Evolutionary conservation across 345 rosid genomes (phyloP), one percentile per base, ranked within the genome.

Genomic region (Eucalyptus regnans): DNA sequence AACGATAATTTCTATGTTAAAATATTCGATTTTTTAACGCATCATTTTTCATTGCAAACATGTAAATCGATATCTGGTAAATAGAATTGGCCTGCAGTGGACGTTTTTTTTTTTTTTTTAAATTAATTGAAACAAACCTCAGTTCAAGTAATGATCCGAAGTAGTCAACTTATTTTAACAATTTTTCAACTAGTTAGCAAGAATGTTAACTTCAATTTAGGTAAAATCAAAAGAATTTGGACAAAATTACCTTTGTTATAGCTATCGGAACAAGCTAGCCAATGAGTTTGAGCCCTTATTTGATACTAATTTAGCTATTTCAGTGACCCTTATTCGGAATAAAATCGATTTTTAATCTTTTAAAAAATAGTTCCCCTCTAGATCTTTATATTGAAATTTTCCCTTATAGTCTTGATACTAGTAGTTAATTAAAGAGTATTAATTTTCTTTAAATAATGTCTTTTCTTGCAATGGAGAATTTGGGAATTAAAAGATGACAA

Each of bases 221-320:
- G 16, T 29, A 62, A 62, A 29, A 12, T 62, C 16, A 29, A 7
- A 62, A 62, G 7, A 62, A 12, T 64, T n/a, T n/a, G 18, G 37
- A 29, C 71, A 64, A 13, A n/a, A 29, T 29, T 1, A 4, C 33
- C 37, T 12, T 8, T 29, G 9, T n/a, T 7, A 9, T n/a, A 64
- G 3, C 5, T 2, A 0, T 15, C 1, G 18, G 18, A 64, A n/a
- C 18, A 14, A 64, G 33, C 71, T 9, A 5, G 8, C 1, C 5
- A 0, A 31, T 12, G 18, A 29, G 9, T 14, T 13, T 5, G 5
- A n/a, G 1, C 18, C 18, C 5, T 64, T 64, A 64, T 64, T n/a
- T 1, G 20, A 64, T n/a, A 64, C 5, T 14, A n/a, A n/a, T 64
- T 64, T 64, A n/a, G 37, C 9, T 12, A 27, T 29, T 62, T 29